phyloP scores from a whole-genome alignment of 352 stramenopile species.

The Globisporangium heterothallicum region DNA sequence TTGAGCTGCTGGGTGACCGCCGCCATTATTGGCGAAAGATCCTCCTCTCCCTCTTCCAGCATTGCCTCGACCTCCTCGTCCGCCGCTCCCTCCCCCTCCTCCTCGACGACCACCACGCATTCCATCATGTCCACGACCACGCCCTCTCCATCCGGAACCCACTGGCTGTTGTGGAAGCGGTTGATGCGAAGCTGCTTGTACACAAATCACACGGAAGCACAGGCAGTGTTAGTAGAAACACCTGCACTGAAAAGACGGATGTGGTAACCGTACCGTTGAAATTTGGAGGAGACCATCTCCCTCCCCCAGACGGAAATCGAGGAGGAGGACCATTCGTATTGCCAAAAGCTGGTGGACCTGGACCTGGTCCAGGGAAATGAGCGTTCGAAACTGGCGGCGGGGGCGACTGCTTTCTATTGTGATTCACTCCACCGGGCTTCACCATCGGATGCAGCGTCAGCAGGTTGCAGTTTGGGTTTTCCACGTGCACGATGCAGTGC shows the following conservation, averaged over 20 bases:
- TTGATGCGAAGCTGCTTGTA: slow-evolving; percentile 1
- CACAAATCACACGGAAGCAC: no score
- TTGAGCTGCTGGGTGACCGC: not conserved
- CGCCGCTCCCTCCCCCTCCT: slow-evolving; percentile 17
- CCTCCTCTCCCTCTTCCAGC: slow-evolving; percentile 21
- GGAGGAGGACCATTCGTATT: slow-evolving; percentile 4
- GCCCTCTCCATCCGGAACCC: slow-evolving; percentile 27
- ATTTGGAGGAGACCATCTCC: slow-evolving; percentile 10
- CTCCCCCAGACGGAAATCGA: slow-evolving; percentile 10
- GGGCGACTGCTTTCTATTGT: slow-evolving; percentile 7
- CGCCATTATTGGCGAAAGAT: not conserved
- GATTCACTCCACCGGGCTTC: slow-evolving; percentile 16
- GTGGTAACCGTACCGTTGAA: slow-evolving; percentile 11
- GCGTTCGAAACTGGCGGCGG: slow-evolving; percentile 7
- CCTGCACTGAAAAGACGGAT: not conserved
- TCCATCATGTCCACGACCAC: slow-evolving; percentile 30
- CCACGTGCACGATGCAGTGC: slow-evolving; percentile 80
- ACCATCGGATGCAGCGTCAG: slow-evolving; percentile 61
- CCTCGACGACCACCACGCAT: slow-evolving; percentile 13
- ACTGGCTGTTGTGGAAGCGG: slow-evolving; percentile 12
- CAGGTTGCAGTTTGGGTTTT: slow-evolving; percentile 72
- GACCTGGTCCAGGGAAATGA: slow-evolving; percentile 1
- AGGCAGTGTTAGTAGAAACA: not conserved
- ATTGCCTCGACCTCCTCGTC: slow-evolving; percentile 26
- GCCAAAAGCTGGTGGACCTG: not conserved